phyloP scores from a whole-genome alignment of 2,329 filamentous ascomycete genomes.

The Tolypocladium paradoxum region DNA sequence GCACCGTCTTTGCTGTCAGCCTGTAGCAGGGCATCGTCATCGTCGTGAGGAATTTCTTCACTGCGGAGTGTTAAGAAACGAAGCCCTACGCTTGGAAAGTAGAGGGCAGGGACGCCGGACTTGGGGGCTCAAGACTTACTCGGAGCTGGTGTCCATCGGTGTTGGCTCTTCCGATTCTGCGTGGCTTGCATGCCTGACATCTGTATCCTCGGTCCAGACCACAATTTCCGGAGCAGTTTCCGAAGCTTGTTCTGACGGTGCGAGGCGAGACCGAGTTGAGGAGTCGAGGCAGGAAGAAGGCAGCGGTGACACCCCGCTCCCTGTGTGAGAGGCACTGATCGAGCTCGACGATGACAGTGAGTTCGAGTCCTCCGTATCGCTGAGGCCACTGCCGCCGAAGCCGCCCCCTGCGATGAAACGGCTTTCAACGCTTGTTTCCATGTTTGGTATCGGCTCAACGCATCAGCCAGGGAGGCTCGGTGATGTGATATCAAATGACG shows the following conservation, averaged over 20 bases:
- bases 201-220: slow-evolving; percentile 33
- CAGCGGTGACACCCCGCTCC: not conserved
- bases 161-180: slow-evolving; percentile 13
- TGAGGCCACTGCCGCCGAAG: not conserved
- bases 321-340: not conserved
- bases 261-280: slow-evolving; percentile 15
- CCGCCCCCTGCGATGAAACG: too few species aligned
- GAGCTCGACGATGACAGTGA: slow-evolving; percentile 1
- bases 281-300: slow-evolving; percentile 6
- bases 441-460: not conserved
- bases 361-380: slow-evolving; percentile 7
- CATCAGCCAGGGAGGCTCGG: not conserved
- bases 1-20: slow-evolving; percentile 9
- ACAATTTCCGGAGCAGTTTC: slow-evolving; percentile 32
- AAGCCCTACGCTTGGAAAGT: not conserved
- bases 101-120: not conserved
- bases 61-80: slow-evolving; percentile 4
- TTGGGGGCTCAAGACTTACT: slow-evolving; percentile 14
- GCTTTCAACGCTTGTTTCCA: not conserved
- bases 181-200: slow-evolving; percentile 11
- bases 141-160: slow-evolving; percentile 10
- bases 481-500: not conserved
- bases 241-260: slow-evolving; percentile 19
- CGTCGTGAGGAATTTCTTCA: slow-evolving; percentile 7
- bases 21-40: slow-evolving; percentile 8